Conservation (phyloP, 1,284 basidiomycete species). For the Papiliotrema laurentii region DNA sequence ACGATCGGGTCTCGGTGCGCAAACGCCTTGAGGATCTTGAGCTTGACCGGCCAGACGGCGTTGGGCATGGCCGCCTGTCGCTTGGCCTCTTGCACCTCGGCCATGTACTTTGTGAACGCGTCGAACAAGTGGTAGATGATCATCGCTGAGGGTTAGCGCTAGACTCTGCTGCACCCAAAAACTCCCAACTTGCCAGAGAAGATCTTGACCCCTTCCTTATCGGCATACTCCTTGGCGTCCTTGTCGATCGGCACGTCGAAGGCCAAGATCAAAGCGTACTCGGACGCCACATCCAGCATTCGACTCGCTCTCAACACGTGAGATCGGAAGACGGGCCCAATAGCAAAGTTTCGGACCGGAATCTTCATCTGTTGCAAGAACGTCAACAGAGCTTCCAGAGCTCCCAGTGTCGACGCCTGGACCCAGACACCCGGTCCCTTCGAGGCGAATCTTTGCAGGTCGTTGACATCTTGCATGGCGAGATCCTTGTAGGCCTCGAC, state of each 20-base stretch:
- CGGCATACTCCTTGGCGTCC: slow-evolving; percentile 85
- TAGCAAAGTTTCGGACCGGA: slow-evolving; percentile 95
- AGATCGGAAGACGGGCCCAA: slow-evolving; percentile 95
- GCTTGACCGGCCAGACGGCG: slow-evolving; percentile 94
- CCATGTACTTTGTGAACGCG: slow-evolving; percentile 94
- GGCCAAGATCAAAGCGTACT: slow-evolving; percentile 90
- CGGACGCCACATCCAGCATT: slow-evolving; percentile 95
- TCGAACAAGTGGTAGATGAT: slow-evolving; percentile 99
- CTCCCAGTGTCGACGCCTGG: slow-evolving; percentile 95
- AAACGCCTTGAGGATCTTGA: slow-evolving; percentile 89
- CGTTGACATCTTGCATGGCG: slow-evolving; percentile 93
- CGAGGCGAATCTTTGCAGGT: slow-evolving; percentile 84
- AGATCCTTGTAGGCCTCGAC: slow-evolving; percentile 93
- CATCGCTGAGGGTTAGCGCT: slow-evolving; percentile 25
- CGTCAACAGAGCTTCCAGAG: slow-evolving; percentile 92
- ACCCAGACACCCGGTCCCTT: slow-evolving; percentile 95
- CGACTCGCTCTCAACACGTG: slow-evolving; percentile 89
- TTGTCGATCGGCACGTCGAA: slow-evolving; percentile 89
- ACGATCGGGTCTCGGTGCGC: slow-evolving; percentile 98
- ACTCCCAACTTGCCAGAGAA: slow-evolving; percentile 68
- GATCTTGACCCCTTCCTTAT: slow-evolving; percentile 87
- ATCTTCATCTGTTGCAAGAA: slow-evolving; percentile 96
- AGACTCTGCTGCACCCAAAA: not conserved
- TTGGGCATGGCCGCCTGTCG: slow-evolving; percentile 85
- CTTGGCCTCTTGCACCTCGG: slow-evolving; percentile 88